A percentile compares a stretch with the other conserved stretches of the same genome.
Conservation (phyloP, 129 eudicot species). For the Logfia minima region DNA sequence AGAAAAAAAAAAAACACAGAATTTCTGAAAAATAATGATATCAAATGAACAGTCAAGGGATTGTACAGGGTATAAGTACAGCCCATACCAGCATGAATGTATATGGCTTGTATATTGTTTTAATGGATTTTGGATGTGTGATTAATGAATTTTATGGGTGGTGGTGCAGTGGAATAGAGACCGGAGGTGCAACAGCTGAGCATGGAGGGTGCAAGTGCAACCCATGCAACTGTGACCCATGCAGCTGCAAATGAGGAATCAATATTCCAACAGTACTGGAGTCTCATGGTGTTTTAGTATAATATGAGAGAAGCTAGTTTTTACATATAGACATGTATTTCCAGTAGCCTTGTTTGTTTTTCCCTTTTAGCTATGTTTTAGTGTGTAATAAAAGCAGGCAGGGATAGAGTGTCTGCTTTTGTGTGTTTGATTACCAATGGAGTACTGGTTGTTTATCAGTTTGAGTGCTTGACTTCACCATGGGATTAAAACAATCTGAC, state of each 20-base stretch:
- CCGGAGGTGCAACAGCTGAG: background rate
- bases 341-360: background rate
- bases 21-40: too few species aligned
- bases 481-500: background rate
- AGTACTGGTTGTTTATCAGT: background rate
- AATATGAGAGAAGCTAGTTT: background rate
- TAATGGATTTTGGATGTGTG: background rate
- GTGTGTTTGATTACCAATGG: background rate
- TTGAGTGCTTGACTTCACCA: background rate
- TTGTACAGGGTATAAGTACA: background rate
- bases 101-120: background rate
- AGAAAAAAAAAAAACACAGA: too few species aligned
- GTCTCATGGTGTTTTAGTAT: background rate
- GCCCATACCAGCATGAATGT: background rate
- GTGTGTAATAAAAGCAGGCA: background rate
- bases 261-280: background rate
- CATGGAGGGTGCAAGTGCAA: constrained; percentile 13
- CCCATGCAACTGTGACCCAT: constrained; percentile 14
- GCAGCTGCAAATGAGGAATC: constrained; percentile 14
- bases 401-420: constrained; percentile 1
- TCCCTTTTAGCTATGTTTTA: background rate
- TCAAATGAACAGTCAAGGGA: background rate
- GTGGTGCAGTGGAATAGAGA: constrained; percentile 5
- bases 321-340: background rate
- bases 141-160: background rate